Evolutionary conservation across 2,329 filamentous ascomycete genomes (phyloP), one percentile per base, ranked within the genome.

Genomic region (Nemania diffusa): DNA sequence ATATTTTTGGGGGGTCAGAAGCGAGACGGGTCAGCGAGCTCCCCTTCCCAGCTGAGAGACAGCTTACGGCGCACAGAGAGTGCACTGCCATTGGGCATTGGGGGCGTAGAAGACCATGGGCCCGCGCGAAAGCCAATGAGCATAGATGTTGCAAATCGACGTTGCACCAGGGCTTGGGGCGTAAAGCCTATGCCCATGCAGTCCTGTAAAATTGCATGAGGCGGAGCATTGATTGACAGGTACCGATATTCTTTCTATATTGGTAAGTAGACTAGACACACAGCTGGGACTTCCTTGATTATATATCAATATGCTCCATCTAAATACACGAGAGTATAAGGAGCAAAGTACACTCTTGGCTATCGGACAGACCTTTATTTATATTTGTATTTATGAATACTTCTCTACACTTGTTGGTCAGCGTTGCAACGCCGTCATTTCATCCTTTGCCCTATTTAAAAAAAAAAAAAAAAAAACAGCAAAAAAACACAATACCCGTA

Each of bases 141-240:
- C 57, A 65, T 13, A n/a, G 20, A n/a, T n/a, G n/a, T n/a, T n/a
- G n/a, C n/a, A n/a, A n/a, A n/a, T n/a, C n/a, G 9, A 40, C 29
- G 5, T 50, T 24, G 32, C 17, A 46, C 48, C 56, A 55, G 58
- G 55, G 64, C 64, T 67, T 67, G 24, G 40, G n/a, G n/a, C n/a
- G 29, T 5, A 17, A 57, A 22, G 37, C 27, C 22, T 48, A 29
- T 53, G 48, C 29, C 17, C 48, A 63, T 58, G 64, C 64, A 59
- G 27, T 40, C 24, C 1, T 46, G 50, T 57, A 59, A 20, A 60
- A 56, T 32, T 37, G 61, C 56, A 60, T 60, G 65, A 60, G 65
- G 65, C 61, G 50, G 61, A 67, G 65, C 32, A 42, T 37, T 24
- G 24, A 29, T 52, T 37, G n/a, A 15, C 15, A n/a, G n/a, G n/a